Evolutionary conservation across 768 basidiomycete genomes (phyloP), one percentile per base, ranked within the genome.

Genomic region (Tricholoma sp.): DNA sequence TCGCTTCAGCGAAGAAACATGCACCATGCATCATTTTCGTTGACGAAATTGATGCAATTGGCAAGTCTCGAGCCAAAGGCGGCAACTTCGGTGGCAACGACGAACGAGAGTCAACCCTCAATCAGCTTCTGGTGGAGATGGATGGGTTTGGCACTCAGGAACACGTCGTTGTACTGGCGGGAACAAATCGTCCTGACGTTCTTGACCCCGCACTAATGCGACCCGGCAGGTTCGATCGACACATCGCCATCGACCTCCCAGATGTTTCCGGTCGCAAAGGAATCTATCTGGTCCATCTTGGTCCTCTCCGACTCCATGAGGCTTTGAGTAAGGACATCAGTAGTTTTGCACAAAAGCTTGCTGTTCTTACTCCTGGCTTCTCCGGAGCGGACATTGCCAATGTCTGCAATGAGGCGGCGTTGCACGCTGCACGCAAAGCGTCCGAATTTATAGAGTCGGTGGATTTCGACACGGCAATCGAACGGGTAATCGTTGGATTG

Each of bases 301-400:
- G 78, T 8, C 95, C 94, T 18, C 79, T 98, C 46, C 85, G 84
- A 41, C 82, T 98, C 6, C 73, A 83, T 34, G 74, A 78, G 37
- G 68, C 73, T 0, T 76, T 89, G 43, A 71, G 76, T 57, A 75
- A 76, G 39, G 78, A 82, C 61, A 63, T 79, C 56, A 70, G 79
- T 52, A 68, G 73, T 16, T 81, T 98, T 58, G 88, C 95, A 2
- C 91, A 95, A 67, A 98, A 98, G 72, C 84, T 99, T 53, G 94
- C 91, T 3, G 91, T 98, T 18, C 84, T 98, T 41, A 98, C 97
- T 0, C 96, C 97, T 18, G 97, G 97, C 0, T 98, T 99, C 75
- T 97, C 94, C 12, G 97, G 97, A 62, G 97, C 97, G 2, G 97
- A 99, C 68, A 96, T 99, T 63, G 97, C 97, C 59, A 99, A 99